phyloP scores from a whole-genome alignment of 345 rosid species.

The Melaleuca alternifolia region DNA sequence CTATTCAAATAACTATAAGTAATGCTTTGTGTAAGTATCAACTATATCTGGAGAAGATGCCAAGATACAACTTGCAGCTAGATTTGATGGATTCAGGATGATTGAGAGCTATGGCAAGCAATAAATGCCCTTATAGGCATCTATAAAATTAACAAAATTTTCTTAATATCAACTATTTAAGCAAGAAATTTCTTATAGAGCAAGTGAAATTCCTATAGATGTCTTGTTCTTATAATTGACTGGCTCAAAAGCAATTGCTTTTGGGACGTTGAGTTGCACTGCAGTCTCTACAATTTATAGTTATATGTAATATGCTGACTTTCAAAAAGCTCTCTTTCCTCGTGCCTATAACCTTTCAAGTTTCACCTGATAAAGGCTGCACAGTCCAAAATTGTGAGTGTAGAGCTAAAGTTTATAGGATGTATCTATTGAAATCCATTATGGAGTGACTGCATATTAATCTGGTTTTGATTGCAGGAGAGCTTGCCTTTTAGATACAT shows the following conservation, averaged over 20 bases:
- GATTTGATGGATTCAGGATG: neutral
- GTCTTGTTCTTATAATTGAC: neutral
- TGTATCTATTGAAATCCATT: neutral
- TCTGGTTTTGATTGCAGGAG: constrained; percentile 53
- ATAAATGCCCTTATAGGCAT: neutral
- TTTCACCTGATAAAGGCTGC: neutral
- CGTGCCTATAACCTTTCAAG: neutral
- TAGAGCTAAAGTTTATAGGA: neutral
- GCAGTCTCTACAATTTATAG: neutral
- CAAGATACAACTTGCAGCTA: neutral
- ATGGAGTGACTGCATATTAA: neutral
- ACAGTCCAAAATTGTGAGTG: neutral
- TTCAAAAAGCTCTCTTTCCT: neutral
- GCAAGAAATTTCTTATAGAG: neutral
- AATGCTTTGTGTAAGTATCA: neutral
- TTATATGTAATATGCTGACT: neutral
- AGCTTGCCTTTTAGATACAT: constrained; percentile 40
- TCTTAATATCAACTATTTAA: neutral
- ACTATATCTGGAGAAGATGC: neutral
- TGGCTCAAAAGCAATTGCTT: neutral
- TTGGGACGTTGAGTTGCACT: neutral
- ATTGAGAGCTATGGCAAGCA: neutral
- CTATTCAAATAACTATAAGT: neutral
- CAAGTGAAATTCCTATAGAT: neutral
- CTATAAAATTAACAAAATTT: neutral